Evolutionary conservation across 2,329 filamentous ascomycete genomes (phyloP).

Genomic region (Hymenoscyphus salicellus): DNA sequence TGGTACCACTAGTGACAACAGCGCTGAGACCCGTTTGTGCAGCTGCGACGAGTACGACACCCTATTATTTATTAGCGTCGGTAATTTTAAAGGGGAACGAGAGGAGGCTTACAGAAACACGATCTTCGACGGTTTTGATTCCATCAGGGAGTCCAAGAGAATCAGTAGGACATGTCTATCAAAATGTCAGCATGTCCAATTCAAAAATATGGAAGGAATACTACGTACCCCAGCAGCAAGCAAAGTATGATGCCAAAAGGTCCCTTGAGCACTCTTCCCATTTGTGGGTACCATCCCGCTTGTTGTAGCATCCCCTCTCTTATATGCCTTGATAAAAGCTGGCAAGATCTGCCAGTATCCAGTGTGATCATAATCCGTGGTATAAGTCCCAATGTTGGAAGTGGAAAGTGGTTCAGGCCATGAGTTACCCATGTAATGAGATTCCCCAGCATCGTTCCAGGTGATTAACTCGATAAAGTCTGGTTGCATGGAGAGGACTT

Average conservation of each 20-base stretch:
- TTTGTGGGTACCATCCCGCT: conserved; percentile 25
- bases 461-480: conserved; percentile 41
- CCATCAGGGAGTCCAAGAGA: conserved; percentile 11
- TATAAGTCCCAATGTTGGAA: conserved; percentile 30
- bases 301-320: conserved; percentile 32
- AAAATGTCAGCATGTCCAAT: not conserved
- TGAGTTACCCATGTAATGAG: conserved; percentile 42
- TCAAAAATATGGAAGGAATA: not conserved
- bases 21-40: conserved; percentile 11
- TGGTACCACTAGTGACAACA: conserved; percentile 12
- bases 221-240: conserved; percentile 10
- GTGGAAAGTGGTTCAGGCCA: conserved; percentile 37
- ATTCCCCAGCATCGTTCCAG: conserved; percentile 43
- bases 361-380: conserved; percentile 36
- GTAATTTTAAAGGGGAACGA: not conserved
- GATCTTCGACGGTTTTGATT: conserved; percentile 13
- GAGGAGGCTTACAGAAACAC: conserved; percentile 7
- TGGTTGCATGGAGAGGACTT: conserved; percentile 36
- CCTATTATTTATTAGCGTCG: conserved; percentile 1
- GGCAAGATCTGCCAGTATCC: conserved; percentile 38
- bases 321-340: conserved; percentile 40
- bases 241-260: conserved; percentile 35
- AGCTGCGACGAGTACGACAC: conserved; percentile 16
- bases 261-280: conserved; percentile 23
- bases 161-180: conserved; percentile 13